Conservation (phyloP, 1,284 basidiomycete genomes). For the Naganishia sp. region DNA sequence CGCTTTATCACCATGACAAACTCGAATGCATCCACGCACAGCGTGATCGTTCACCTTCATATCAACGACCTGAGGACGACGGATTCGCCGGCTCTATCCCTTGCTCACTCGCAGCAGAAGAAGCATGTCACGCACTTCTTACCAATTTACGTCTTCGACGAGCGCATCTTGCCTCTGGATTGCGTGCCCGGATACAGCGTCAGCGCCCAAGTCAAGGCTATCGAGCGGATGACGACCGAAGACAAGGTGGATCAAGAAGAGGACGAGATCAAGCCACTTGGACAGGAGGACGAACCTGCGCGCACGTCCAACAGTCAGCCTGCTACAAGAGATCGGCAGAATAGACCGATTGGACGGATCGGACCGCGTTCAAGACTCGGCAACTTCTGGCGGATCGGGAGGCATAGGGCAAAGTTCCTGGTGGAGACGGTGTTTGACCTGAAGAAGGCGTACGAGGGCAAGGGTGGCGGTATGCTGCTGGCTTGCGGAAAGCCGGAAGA, state of each 20-base stretch:
- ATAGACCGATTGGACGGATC: slow-evolving; percentile 2
- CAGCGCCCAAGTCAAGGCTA: slow-evolving; percentile 32
- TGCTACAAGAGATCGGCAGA: not conserved
- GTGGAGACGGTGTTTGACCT: slow-evolving; percentile 59
- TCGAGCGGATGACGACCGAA: slow-evolving; percentile 12
- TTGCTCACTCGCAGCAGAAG: slow-evolving; percentile 42
- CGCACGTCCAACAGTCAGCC: slow-evolving; percentile 17
- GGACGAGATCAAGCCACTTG: slow-evolving; percentile 30
- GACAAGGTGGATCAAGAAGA: slow-evolving; percentile 27
- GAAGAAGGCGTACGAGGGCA: slow-evolving; percentile 50
- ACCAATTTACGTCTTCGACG: slow-evolving; percentile 61
- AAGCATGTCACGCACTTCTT: slow-evolving; percentile 56
- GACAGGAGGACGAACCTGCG: slow-evolving; percentile 16
- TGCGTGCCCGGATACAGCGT: slow-evolving; percentile 53
- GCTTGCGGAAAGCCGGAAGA: slow-evolving; percentile 58
- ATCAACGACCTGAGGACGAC: slow-evolving; percentile 55
- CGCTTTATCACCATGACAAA: not conserved
- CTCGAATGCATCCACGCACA: not conserved
- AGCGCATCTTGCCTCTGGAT: slow-evolving; percentile 58
- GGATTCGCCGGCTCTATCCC: slow-evolving; percentile 58
- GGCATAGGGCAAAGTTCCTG: slow-evolving; percentile 53
- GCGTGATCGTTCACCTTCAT: slow-evolving; percentile 44
- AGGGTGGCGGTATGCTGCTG: slow-evolving; percentile 57
- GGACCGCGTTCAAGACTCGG: slow-evolving; percentile 51
- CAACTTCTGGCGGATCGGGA: slow-evolving; percentile 58